A percentile compares a stretch with the other conserved stretches of the same genome.
Conservation (phyloP, 2,329 filamentous ascomycete species). For the Monascus ruber region DNA sequence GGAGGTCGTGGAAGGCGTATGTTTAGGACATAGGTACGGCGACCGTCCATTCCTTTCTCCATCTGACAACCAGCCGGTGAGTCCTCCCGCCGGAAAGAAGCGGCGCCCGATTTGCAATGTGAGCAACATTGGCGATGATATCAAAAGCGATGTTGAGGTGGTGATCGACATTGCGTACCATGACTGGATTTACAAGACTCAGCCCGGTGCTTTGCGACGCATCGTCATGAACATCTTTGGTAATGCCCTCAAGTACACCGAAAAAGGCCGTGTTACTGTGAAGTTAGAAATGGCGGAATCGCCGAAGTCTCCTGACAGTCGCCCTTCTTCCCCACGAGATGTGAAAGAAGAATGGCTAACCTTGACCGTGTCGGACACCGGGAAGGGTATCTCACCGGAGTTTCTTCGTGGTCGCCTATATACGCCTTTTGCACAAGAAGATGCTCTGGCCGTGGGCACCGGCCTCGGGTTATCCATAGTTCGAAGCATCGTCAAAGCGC, state of each 20-base stretch:
- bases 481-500: slow-evolving; percentile 46
- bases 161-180: slow-evolving; percentile 42
- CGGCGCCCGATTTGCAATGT: slow-evolving; percentile 1
- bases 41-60: slow-evolving; percentile 13
- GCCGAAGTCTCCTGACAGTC: slow-evolving; percentile 14
- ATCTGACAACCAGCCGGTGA: slow-evolving; percentile 13
- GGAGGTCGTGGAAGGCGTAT: slow-evolving; percentile 46
- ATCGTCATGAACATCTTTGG: slow-evolving; percentile 54
- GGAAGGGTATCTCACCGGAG: slow-evolving; percentile 52
- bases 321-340: slow-evolving; percentile 14
- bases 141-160: slow-evolving; percentile 30
- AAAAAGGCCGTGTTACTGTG: slow-evolving; percentile 40
- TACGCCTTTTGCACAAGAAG: slow-evolving; percentile 48
- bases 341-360: slow-evolving; percentile 23
- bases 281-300: slow-evolving; percentile 22
- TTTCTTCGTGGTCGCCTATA: slow-evolving; percentile 52
- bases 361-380: slow-evolving; percentile 50
- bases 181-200: slow-evolving; percentile 44
- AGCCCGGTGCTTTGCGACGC: slow-evolving; percentile 43
- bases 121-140: slow-evolving; percentile 1
- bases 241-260: slow-evolving; percentile 53
- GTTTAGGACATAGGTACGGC: slow-evolving; percentile 36
- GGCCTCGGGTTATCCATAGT: slow-evolving; percentile 55
- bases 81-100: slow-evolving; percentile 6
- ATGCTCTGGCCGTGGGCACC: slow-evolving; percentile 40